Evolutionary conservation across 2,329 filamentous ascomycete genomes (phyloP).

Genomic region (Torrubiella hemipterigena): DNA sequence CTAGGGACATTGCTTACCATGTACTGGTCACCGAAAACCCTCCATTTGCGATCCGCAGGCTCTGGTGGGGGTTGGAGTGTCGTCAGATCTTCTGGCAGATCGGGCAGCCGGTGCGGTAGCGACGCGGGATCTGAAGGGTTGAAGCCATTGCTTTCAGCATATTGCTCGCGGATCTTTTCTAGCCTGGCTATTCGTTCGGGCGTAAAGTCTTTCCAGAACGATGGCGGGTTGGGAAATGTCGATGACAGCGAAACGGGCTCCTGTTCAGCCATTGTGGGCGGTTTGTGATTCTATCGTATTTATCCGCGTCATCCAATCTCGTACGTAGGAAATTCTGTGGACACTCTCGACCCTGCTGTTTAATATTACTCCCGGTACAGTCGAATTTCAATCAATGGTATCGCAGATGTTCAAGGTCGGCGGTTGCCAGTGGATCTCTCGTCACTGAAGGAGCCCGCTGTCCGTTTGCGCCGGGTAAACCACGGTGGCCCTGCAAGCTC

Average conservation of each 20-base stretch:
- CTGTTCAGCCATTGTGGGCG: slow-evolving; percentile 43
- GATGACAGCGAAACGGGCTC: slow-evolving; percentile 39
- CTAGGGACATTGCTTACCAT: slow-evolving; percentile 22
- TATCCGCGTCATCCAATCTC: neutral
- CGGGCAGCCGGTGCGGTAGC: slow-evolving; percentile 21
- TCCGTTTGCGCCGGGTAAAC: slow-evolving; percentile 17
- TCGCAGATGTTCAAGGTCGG: no score
- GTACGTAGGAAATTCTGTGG: neutral
- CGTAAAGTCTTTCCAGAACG: slow-evolving; percentile 85
- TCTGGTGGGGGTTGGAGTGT: slow-evolving; percentile 73
- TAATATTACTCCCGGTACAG: no score
- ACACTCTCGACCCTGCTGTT: no score
- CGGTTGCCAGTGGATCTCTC: no score
- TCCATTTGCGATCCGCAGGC: slow-evolving; percentile 58
- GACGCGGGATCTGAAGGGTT: slow-evolving; percentile 9
- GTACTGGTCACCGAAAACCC: slow-evolving; percentile 60
- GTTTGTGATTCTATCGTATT: neutral
- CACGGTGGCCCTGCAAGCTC: slow-evolving; percentile 10
- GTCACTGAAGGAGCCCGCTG: no score
- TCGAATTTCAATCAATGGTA: no score
- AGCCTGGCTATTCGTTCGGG: slow-evolving; percentile 54
- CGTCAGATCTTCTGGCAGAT: slow-evolving; percentile 58
- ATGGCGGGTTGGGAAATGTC: slow-evolving; percentile 75
- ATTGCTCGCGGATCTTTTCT: slow-evolving; percentile 27
- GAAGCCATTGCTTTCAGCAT: slow-evolving; percentile 18